phyloP scores from a whole-genome alignment of 768 basidiomycete genomes.

The Multifurca ochricompacta region DNA sequence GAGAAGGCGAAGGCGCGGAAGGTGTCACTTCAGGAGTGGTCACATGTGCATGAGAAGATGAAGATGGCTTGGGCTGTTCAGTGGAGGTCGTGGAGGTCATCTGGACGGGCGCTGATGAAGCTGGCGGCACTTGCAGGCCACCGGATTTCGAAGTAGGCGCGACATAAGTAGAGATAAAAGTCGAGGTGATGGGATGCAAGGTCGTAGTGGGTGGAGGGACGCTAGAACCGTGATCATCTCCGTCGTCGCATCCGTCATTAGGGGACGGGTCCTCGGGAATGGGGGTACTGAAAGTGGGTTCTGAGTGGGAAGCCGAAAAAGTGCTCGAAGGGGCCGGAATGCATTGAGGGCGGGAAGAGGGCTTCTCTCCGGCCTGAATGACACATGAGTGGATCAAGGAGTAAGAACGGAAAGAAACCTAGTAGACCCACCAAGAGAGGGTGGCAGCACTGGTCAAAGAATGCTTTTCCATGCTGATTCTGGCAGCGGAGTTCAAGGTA shows the following conservation, averaged over 20 bases:
- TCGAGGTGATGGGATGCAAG: neutral
- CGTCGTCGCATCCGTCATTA: conserved; percentile 27
- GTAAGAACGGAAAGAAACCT: neutral
- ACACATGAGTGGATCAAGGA: neutral
- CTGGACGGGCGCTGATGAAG: neutral
- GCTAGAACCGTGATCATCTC: conserved; percentile 25
- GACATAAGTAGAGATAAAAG: no score
- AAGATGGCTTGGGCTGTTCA: neutral
- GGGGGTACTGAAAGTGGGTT: no score
- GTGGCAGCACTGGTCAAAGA: conserved; percentile 67
- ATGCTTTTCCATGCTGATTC: conserved; percentile 31
- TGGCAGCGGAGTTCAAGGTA: conserved; percentile 51
- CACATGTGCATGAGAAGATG: conserved; percentile 1
- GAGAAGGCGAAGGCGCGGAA: neutral
- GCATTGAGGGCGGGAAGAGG: conserved; percentile 45
- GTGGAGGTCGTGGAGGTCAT: neutral
- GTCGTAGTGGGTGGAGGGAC: conserved; percentile 2
- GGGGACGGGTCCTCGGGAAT: no score
- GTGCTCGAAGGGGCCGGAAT: conserved; percentile 33
- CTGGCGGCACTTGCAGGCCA: no score
- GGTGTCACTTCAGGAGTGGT: neutral
- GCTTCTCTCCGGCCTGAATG: conserved; percentile 42
- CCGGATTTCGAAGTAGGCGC: neutral
- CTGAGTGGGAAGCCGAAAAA: conserved; percentile 12
- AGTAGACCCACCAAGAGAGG: conserved; percentile 47